These are phyloP conservation scores for Blastobotrys muscicola DNA, from an alignment of 805 yeast genomes.

Conservation along the genomic window DNA sequence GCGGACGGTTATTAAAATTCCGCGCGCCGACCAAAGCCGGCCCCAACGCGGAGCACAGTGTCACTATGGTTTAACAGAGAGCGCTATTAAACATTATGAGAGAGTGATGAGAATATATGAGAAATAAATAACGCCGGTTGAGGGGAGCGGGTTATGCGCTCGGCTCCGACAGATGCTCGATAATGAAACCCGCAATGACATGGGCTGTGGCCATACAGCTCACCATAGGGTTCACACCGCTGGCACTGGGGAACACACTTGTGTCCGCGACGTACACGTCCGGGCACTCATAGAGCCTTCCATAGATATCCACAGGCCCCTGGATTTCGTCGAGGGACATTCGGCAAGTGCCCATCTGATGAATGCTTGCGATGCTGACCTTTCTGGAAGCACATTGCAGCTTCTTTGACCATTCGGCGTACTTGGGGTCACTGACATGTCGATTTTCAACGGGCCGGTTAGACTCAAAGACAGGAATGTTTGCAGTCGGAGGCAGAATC, in stretches of 20 bases:
- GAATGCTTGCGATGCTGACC: constrained; percentile 35
- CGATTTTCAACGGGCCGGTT: constrained; percentile 27
- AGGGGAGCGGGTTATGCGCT: no score
- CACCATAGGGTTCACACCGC: constrained; percentile 49
- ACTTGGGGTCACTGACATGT: constrained; percentile 35
- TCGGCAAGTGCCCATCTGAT: constrained; percentile 45
- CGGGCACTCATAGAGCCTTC: constrained; percentile 40
- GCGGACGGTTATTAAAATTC: no score
- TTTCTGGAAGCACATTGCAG: constrained; percentile 8
- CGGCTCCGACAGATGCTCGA: constrained; percentile 19
- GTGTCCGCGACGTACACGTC: constrained; percentile 44
- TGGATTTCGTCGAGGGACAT: constrained; percentile 34
- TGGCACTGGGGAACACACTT: constrained; percentile 42
- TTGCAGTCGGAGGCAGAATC: constrained; percentile 30
- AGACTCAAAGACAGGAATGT: constrained; percentile 32
- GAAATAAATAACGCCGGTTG: no score
- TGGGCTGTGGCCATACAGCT: constrained; percentile 39
- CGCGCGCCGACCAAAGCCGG: no score
- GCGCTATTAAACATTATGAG: no score
- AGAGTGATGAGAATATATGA: no score
- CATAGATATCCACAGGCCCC: constrained; percentile 35
- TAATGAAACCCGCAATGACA: constrained; percentile 33
- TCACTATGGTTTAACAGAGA: no score
- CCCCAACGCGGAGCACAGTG: no score
- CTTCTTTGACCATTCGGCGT: constrained; percentile 22